Conservation (phyloP, 768 basidiomycete genomes). For the Tulasnella sp. region DNA sequence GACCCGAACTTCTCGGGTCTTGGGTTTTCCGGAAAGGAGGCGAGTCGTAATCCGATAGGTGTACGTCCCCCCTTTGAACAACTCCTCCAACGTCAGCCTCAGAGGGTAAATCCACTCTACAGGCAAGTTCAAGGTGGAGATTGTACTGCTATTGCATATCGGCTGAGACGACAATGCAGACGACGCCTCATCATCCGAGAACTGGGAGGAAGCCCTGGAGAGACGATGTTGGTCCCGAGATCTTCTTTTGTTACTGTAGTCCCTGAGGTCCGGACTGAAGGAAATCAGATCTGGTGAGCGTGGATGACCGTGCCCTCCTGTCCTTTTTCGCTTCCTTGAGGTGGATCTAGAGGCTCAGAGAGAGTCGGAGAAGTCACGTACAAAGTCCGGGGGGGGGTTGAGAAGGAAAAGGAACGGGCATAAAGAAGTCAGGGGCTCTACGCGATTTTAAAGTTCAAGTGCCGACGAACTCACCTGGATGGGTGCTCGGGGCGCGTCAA, state of each 20-base stretch:
- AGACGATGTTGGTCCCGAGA: not conserved
- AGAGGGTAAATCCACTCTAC: slow-evolving; percentile 68
- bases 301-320: not conserved
- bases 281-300: not conserved
- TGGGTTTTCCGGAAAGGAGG: slow-evolving; percentile 44
- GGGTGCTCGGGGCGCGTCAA: slow-evolving; percentile 10
- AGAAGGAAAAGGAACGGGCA: not conserved
- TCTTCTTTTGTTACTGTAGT: not conserved
- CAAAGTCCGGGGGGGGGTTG: not conserved
- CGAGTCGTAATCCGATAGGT: slow-evolving; percentile 59
- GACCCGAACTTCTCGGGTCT: slow-evolving; percentile 52
- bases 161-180: not conserved
- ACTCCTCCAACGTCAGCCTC: slow-evolving; percentile 57
- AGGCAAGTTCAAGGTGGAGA: not conserved
- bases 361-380: not conserved
- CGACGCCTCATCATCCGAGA: not conserved
- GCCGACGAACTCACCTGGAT: not conserved
- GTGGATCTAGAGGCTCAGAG: too few species aligned
- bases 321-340: not conserved
- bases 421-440: not conserved
- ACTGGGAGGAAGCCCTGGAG: not conserved
- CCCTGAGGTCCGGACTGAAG: not conserved
- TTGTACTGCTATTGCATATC: not conserved
- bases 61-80: slow-evolving; percentile 54
- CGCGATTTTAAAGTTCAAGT: not conserved